A percentile compares a stretch with the other conserved stretches of the same genome.
phyloP scores from a whole-genome alignment of 495 filamentous ascomycete genomes.

The Penicillium maclennaniae region DNA sequence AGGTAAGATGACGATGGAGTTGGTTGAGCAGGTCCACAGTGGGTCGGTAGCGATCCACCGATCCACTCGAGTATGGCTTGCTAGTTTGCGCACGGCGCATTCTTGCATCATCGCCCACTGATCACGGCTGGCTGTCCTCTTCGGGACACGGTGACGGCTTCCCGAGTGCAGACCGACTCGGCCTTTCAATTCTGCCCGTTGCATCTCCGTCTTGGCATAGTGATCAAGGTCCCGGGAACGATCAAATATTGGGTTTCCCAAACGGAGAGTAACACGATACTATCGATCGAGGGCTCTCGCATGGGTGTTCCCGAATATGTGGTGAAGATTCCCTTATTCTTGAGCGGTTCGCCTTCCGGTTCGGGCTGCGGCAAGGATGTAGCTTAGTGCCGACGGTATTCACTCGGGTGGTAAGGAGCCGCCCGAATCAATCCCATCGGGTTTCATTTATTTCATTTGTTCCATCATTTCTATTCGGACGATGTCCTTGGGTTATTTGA shows the following conservation, averaged over 20 bases:
- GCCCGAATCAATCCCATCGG: neutral
- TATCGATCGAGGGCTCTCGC: neutral
- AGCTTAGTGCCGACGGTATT: neutral
- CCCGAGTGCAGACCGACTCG: conserved; percentile 10
- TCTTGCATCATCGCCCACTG: conserved; percentile 13
- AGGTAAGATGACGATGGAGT: neutral
- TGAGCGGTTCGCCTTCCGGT: neutral
- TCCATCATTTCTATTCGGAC: neutral
- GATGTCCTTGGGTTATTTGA: neutral
- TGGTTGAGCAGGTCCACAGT: neutral
- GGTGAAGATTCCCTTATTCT: neutral
- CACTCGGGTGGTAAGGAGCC: neutral
- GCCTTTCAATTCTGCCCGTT: neutral
- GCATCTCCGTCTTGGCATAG: neutral
- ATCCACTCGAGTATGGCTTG: conserved; percentile 1
- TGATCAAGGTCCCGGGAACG: no score
- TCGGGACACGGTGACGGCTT: conserved; percentile 20
- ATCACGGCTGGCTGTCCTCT: neutral
- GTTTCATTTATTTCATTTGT: neutral
- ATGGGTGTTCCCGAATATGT: neutral
- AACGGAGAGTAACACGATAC: no score
- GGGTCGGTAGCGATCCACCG: conserved; percentile 7
- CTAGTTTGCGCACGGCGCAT: conserved; percentile 13
- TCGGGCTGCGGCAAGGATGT: neutral
- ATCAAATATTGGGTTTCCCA: no score